Evolutionary conservation across 139 green algal species (phyloP).

Genomic region (Chlorella ohadii): DNA sequence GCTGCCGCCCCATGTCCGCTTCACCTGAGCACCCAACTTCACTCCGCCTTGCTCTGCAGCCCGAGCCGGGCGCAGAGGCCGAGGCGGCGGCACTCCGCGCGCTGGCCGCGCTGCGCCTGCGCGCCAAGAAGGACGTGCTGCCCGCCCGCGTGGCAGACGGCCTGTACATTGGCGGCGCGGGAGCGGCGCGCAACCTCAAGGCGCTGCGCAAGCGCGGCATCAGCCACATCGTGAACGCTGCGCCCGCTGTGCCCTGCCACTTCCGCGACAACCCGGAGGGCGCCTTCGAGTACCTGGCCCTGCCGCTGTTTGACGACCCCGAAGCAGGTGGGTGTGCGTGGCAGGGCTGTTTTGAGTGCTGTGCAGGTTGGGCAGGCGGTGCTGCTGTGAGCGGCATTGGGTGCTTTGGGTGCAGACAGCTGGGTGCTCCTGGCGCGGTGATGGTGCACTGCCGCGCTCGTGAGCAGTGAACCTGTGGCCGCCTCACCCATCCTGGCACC

Average conservation of each 20-base stretch:
- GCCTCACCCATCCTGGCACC: neutral
- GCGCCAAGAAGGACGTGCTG: neutral
- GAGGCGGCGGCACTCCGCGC: neutral
- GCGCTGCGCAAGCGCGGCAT: constrained; percentile 65
- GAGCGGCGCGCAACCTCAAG: constrained; percentile 57
- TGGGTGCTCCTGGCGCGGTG: too few species aligned
- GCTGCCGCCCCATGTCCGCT: too few species aligned
- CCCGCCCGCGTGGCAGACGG: constrained; percentile 41
- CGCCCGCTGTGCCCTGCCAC: constrained; percentile 59
- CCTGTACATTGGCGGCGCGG: constrained; percentile 53
- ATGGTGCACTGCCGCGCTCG: too few species aligned
- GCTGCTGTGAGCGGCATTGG: too few species aligned
- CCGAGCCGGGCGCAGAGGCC: too few species aligned
- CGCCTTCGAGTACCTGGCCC: constrained; percentile 55
- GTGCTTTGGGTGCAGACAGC: too few species aligned
- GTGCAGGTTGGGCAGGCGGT: too few species aligned
- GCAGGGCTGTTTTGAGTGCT: too few species aligned
- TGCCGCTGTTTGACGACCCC: constrained; percentile 78
- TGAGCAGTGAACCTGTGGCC: too few species aligned
- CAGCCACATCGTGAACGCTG: constrained; percentile 87
- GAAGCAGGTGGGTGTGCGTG: constrained; percentile 70
- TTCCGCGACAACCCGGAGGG: constrained; percentile 32
- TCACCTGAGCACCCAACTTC: too few species aligned
- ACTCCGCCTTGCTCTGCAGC: too few species aligned
- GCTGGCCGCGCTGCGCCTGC: neutral